Percentiles rank a stretch among this genome's conserved stretches.
phyloP scores from a whole-genome alignment of 108 stramenopile genomes.

The Epithemia pelagica region DNA sequence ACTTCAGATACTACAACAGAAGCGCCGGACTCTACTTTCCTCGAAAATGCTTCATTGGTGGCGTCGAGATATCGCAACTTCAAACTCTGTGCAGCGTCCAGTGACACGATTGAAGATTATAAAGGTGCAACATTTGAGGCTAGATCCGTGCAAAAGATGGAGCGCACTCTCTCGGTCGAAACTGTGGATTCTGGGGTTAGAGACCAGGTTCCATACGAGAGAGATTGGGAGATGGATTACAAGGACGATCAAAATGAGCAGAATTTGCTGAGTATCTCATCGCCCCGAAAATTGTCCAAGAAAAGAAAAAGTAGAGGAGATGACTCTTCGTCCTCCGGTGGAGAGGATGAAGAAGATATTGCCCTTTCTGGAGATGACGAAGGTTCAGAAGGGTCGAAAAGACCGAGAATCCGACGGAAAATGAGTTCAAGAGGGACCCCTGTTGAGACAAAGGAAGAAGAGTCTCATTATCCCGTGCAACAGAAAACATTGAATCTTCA shows the following conservation, averaged over 20 bases:
- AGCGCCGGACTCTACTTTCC: constrained; percentile 8
- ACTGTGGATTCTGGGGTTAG: background rate
- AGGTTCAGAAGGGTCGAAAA: constrained; percentile 9
- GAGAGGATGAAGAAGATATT: constrained; percentile 40
- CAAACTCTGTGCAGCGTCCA: background rate
- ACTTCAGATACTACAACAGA: constrained; percentile 9
- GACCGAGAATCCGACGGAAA: background rate
- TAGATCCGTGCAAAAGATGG: background rate
- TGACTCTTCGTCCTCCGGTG: constrained; percentile 47
- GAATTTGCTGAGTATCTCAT: too few relatives aligned
- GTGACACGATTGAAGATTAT: background rate
- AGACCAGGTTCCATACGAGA: background rate
- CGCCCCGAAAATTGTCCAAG: background rate
- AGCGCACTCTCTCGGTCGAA: background rate
- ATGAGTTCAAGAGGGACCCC: background rate
- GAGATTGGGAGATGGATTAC: background rate
- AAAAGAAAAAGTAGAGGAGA: constrained; percentile 10
- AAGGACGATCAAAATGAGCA: too few relatives aligned
- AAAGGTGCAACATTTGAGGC: too few relatives aligned
- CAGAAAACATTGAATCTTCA: constrained; percentile 28
- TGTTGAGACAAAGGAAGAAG: background rate
- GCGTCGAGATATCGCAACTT: background rate
- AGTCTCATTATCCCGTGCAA: constrained; percentile 18
- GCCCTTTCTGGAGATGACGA: too few relatives aligned
- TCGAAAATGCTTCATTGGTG: constrained; percentile 7